These are phyloP conservation scores for Calocera viscosa DNA, from an alignment of 768 basidiomycete genomes.

Conservation along the genomic window DNA sequence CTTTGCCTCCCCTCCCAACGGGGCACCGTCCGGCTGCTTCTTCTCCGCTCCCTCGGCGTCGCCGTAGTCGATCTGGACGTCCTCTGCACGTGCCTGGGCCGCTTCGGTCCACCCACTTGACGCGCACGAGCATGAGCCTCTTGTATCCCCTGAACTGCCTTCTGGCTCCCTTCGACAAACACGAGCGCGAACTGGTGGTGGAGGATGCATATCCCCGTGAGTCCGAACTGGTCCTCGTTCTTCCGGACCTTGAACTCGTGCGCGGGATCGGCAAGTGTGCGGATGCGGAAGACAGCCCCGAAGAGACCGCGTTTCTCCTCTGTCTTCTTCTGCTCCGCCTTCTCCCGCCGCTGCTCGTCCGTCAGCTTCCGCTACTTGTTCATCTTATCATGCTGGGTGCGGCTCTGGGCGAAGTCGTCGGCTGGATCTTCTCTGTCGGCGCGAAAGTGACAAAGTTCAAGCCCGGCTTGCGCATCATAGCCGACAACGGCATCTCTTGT, in stretches of 20 bases:
- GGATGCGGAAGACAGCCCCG: slow-evolving; percentile 83
- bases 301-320: slow-evolving; percentile 74
- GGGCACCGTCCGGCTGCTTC: no score
- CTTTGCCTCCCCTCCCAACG: neutral
- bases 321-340: slow-evolving; percentile 68
- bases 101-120: slow-evolving; percentile 92
- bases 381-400: slow-evolving; percentile 83
- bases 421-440: slow-evolving; percentile 57
- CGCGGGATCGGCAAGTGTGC: slow-evolving; percentile 75
- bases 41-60: slow-evolving; percentile 29
- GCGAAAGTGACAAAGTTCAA: slow-evolving; percentile 69
- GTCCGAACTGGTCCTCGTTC: slow-evolving; percentile 82
- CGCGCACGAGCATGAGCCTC: slow-evolving; percentile 70
- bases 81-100: slow-evolving; percentile 59
- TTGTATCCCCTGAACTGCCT: slow-evolving; percentile 79
- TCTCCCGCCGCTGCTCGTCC: slow-evolving; percentile 78
- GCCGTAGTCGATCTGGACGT: slow-evolving; percentile 50
- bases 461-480: slow-evolving; percentile 70
- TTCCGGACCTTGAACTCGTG: slow-evolving; percentile 95
- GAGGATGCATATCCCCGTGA: slow-evolving; percentile 85
- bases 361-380: slow-evolving; percentile 86
- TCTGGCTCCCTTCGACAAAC: slow-evolving; percentile 83
- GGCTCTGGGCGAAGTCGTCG: slow-evolving; percentile 71
- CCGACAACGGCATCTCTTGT: slow-evolving; percentile 72
- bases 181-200: slow-evolving; percentile 81